phyloP scores from a whole-genome alignment of 768 basidiomycete genomes.

The Suillus lakei region DNA sequence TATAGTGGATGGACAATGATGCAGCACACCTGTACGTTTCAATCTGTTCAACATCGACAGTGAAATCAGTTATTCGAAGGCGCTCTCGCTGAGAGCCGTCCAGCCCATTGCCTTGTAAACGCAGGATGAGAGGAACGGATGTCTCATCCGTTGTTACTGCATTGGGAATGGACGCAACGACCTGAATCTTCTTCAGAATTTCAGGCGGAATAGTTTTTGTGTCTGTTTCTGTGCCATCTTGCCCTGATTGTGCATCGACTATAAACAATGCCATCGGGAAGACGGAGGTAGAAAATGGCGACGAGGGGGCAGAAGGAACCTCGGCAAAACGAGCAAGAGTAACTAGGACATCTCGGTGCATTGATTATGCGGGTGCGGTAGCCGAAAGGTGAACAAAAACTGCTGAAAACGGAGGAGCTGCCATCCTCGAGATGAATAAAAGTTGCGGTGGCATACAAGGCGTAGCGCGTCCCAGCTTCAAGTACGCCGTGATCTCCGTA shows the following conservation, averaged over 20 bases:
- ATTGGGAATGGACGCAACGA: slow-evolving; percentile 67
- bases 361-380: slow-evolving; percentile 46
- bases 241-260: slow-evolving; percentile 42
- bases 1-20: slow-evolving; percentile 2
- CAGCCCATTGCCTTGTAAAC: slow-evolving; percentile 62
- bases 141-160: slow-evolving; percentile 51
- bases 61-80: slow-evolving; percentile 60
- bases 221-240: slow-evolving; percentile 16
- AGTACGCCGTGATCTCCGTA: slow-evolving; percentile 49
- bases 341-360: slow-evolving; percentile 47
- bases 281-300: slow-evolving; percentile 21
- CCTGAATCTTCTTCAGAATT: slow-evolving; percentile 64
- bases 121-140: slow-evolving; percentile 58
- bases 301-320: slow-evolving; percentile 40
- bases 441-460: slow-evolving; percentile 68
- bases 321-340: slow-evolving; percentile 57
- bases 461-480: slow-evolving; percentile 64
- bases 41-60: slow-evolving; percentile 61
- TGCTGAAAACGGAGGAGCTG: slow-evolving; percentile 48
- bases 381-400: slow-evolving; percentile 61
- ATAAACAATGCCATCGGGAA: slow-evolving; percentile 46
- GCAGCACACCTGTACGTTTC: slow-evolving; percentile 67
- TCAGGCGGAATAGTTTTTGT: slow-evolving; percentile 50
- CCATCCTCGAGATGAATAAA: slow-evolving; percentile 53
- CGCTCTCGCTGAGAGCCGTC: slow-evolving; percentile 52